Base-by-base conservation (phyloP, 1,139 yeast genomes). In the Debaryomycetaceae sp. region DNA sequence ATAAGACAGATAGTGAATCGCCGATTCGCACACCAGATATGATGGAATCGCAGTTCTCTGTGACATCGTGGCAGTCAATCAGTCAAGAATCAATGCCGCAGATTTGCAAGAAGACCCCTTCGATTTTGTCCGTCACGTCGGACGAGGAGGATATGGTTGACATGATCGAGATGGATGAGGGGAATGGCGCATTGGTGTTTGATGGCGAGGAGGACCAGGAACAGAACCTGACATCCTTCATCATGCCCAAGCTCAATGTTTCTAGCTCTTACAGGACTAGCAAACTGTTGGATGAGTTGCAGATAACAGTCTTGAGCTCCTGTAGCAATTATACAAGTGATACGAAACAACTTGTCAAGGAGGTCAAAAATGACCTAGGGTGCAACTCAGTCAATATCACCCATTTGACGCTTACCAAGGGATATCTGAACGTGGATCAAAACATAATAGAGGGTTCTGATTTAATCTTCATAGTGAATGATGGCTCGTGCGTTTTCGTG, bases 141-240 rank as follows among this genome's bases (percentile, higher is more conserved):
- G 70, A 65, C 42, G 64, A 60, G 31, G 64, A 61, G 24, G 56
- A 53, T 33, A 53, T 50, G 36, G 62, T 57, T 31, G 48, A 56
- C 7, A 54, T 52, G 5, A 49, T 54, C 3, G 48, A 51, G 17
- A 52, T 45, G 36, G 48, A 41, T 34, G 43, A 27, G 35, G 24
- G 39, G 9, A 37, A 41, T 31, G 48, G 52, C 24, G 68, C 67
- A 4, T 66, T 70, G 72, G 70, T 70, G 11, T 70, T 71, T 52
- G 76, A 72, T 44, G 69, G 74, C 0, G 77, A 71, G 45, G 75
- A 69, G 47, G 77, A 71, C 47, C 72, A 64, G 40, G 63, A 53
- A 23, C 60, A 55, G 17, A 53, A 49, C 3, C 42, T 51, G 34
- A 54, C 53, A 35, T 56, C 69, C 1, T 71, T 72, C 51, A 66